A percentile compares a stretch with the other conserved stretches of the same genome.
phyloP scores from a whole-genome alignment of 1,139 yeast genomes.

The Insectozyma bohioensis region DNA sequence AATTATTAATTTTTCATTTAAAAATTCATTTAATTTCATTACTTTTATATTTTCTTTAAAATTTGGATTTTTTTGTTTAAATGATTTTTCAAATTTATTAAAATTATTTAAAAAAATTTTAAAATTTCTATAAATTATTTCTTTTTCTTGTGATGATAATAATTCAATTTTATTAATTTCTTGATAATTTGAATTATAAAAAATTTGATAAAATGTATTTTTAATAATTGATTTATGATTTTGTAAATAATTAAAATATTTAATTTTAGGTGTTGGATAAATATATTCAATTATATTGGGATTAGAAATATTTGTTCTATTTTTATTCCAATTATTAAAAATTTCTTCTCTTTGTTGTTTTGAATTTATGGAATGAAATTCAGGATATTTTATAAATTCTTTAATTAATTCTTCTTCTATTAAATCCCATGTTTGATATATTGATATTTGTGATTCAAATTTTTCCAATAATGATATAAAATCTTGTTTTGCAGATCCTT shows the following conservation, averaged over 20 bases:
- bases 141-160: slow-evolving; percentile 18
- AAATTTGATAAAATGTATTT: slow-evolving; percentile 27
- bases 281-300: too few species aligned
- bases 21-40: slow-evolving; percentile 23
- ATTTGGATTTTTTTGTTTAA: slow-evolving; percentile 20
- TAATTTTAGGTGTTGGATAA: slow-evolving; percentile 29
- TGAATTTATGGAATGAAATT: slow-evolving; percentile 27
- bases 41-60: slow-evolving; percentile 22
- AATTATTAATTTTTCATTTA: slow-evolving; percentile 2
- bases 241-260: slow-evolving; percentile 28
- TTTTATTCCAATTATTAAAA: slow-evolving; percentile 31
- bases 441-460: slow-evolving; percentile 25
- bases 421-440: slow-evolving; percentile 40
- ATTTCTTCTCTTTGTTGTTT: slow-evolving; percentile 22
- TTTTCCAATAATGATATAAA: slow-evolving; percentile 26
- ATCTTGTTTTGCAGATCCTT: slow-evolving; percentile 4
- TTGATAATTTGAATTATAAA: slow-evolving; percentile 20
- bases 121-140: slow-evolving; percentile 23
- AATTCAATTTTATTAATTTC: slow-evolving; percentile 18
- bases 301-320: too few species aligned
- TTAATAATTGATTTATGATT: slow-evolving; percentile 30
- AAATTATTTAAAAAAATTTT: slow-evolving; percentile 28
- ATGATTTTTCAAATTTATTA: slow-evolving; percentile 23
- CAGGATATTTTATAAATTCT: slow-evolving; percentile 29
- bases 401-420: slow-evolving; percentile 37